phyloP scores from a whole-genome alignment of 345 rosid genomes.

The Salix purpurea region DNA sequence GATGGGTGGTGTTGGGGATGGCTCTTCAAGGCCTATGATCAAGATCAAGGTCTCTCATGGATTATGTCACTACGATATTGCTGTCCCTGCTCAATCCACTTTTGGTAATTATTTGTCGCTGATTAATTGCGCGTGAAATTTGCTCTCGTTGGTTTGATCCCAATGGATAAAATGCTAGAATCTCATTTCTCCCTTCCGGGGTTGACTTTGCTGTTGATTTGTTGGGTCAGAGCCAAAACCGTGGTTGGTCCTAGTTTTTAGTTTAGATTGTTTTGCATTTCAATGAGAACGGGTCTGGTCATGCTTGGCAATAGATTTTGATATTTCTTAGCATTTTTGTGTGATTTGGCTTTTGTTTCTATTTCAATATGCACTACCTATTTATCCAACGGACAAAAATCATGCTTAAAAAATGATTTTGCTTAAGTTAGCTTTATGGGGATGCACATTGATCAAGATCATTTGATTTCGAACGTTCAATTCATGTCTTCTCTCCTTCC shows the following conservation, averaged over 20 bases:
- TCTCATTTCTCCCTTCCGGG: neutral
- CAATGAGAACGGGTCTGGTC: neutral
- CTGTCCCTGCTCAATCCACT: conserved; percentile 40
- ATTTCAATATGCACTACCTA: neutral
- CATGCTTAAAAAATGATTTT: neutral
- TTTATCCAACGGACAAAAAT: neutral
- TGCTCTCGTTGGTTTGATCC: neutral
- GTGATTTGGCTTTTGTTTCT: neutral
- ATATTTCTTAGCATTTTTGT: neutral
- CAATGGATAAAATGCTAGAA: neutral
- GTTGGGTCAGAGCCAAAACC: neutral
- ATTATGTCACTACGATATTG: conserved; percentile 31
- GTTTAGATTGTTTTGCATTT: neutral
- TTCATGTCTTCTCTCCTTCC: neutral
- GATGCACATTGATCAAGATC: neutral
- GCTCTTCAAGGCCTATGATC: conserved; percentile 32
- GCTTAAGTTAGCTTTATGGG: neutral
- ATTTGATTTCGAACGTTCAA: neutral
- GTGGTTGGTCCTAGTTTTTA: neutral
- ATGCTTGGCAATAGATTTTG: neutral
- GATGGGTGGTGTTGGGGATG: conserved; percentile 31
- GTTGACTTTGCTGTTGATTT: conserved; percentile 3
- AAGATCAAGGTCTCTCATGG: conserved; percentile 41
- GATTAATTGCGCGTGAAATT: neutral
- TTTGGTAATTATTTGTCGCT: conserved; percentile 26